Conservation (phyloP, 2,329 filamentous ascomycete genomes). For the Sarocladium brachiariae region DNA sequence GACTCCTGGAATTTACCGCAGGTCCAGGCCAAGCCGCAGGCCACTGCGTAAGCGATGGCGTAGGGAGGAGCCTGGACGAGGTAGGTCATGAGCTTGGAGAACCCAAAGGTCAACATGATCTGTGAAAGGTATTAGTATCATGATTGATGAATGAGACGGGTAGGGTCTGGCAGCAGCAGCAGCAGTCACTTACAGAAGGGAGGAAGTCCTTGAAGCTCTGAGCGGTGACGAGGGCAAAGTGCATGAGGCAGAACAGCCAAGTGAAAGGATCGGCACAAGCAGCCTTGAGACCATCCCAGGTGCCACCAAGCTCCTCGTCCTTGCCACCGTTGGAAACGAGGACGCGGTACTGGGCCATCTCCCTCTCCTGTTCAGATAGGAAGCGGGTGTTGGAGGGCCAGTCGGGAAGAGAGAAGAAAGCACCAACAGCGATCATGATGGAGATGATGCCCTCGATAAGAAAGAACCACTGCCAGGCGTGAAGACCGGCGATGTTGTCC, state of each 20-base stretch:
- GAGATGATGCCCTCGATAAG: constrained; percentile 33
- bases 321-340: constrained; percentile 28
- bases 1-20: constrained; percentile 27
- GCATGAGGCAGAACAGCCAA: constrained; percentile 32
- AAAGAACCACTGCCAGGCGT: constrained; percentile 40
- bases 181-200: constrained; percentile 28
- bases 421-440: constrained; percentile 25
- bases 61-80: constrained; percentile 34
- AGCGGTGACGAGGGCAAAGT: constrained; percentile 37
- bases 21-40: constrained; percentile 28
- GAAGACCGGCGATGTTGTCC: constrained; percentile 29
- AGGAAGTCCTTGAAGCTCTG: constrained; percentile 34
- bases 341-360: constrained; percentile 15
- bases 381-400: constrained; percentile 24
- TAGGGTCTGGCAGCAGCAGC: no score
- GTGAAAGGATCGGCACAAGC: constrained; percentile 30
- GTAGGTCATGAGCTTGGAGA: constrained; percentile 21
- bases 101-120: constrained; percentile 22
- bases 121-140: constrained; percentile 1
- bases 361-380: constrained; percentile 5
- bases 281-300: constrained; percentile 27
- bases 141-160: no score
- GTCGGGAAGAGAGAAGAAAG: constrained; percentile 30
- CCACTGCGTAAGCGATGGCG: constrained; percentile 31
- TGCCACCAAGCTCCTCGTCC: constrained; percentile 26